Evolutionary conservation across 2,329 filamentous ascomycete species (phyloP), one percentile per base, ranked within the genome.

Genomic region (Exserohilum turcica): DNA sequence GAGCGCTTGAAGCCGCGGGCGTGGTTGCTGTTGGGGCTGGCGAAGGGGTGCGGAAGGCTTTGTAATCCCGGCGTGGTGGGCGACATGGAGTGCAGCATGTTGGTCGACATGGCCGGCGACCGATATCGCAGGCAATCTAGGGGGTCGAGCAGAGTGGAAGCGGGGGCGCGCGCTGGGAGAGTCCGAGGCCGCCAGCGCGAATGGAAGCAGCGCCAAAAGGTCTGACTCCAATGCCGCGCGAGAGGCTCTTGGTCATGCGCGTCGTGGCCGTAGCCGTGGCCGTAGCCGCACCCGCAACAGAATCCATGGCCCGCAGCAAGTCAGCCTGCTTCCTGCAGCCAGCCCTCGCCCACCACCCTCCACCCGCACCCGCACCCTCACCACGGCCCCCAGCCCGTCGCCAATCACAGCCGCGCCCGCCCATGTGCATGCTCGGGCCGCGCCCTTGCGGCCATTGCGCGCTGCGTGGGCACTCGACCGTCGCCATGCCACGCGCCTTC

Each of bases 1-100:
- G 66, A 70, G 49, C 71, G 66, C 59, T 75, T 74, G 66, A 74
- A 74, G 21, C 66, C 67, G 33, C 71, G 64, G 28, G 65, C 60
- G 50, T 64, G 63, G 36, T 59, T 62, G 53, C 63, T 68, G 37
- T 65, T 63, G 36, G 72, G 70, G 58, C 66, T 71, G 42, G 60
- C 62, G 47, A 72, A 65, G 21, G 60, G 59, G 43, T 71, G 70
- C 43, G 61, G 49, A 12, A 59, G 50, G 45, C 62, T 65, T 55
- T 63, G 64, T 38, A 58, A 40, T 24, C 57, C 66, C 27, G 70
- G 70, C 35, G 71, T 71, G 51, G 64, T 71, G 32, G 69, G 69
- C 42, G 67, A 69, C 61, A 70, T 64, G 55, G 68, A 68, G 40
- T 44, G 52, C 24, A 54, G 32, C 52, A 51, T 54, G 35, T 59